phyloP scores from a whole-genome alignment of 805 yeast species.

The Cyberlindnera mycetangii region DNA sequence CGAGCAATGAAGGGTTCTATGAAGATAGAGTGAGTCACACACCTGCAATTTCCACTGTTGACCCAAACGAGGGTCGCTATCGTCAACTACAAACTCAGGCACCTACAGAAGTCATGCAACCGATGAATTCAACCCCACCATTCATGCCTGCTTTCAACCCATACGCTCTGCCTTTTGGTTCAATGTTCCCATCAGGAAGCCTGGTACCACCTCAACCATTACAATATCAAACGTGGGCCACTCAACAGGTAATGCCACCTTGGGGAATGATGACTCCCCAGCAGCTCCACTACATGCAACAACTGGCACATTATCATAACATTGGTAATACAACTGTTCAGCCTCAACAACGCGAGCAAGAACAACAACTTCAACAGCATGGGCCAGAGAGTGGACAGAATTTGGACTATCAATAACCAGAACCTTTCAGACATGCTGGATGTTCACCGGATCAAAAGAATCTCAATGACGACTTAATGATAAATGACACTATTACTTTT shows the following conservation, averaged over 20 bases:
- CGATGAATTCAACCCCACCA: not conserved
- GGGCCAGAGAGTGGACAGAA: not conserved
- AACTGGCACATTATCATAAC: not conserved
- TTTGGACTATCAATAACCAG: not conserved
- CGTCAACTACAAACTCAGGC: not conserved
- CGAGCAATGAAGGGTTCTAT: constrained; percentile 9
- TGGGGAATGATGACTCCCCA: not conserved
- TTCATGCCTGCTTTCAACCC: not conserved
- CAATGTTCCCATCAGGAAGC: not conserved
- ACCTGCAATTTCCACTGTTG: no score
- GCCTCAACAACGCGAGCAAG: not conserved
- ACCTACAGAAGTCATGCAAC: not conserved
- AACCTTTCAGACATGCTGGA: constrained; percentile 1
- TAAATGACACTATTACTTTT: not conserved
- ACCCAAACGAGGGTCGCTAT: no score
- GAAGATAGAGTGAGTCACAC: not conserved
- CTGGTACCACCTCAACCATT: no score
- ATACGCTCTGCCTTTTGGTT: not conserved
- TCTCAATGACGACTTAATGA: not conserved
- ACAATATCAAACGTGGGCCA: no score
- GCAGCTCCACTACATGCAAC: not conserved
- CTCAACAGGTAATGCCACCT: not conserved
- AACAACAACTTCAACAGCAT: not conserved
- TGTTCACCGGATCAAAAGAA: not conserved
- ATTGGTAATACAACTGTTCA: not conserved